Evolutionary conservation across 257 asterid genomes (phyloP).

Genomic region (Dorcoceras hygrometricum): DNA sequence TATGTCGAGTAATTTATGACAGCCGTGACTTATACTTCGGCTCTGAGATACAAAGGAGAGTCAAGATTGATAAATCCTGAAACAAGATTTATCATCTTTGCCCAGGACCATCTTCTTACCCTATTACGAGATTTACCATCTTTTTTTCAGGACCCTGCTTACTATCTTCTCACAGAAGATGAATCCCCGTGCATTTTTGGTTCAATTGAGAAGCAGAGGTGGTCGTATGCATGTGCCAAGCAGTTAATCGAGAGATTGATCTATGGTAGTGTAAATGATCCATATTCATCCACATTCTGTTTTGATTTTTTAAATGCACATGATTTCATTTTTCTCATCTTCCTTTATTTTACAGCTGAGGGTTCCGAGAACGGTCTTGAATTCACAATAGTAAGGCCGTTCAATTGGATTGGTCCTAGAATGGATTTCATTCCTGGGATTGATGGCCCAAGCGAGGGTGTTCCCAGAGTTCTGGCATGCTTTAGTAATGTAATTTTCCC

Average conservation of each 20-base stretch:
- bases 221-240: slow-evolving; percentile 98
- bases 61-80: slow-evolving; percentile 18
- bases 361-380: slow-evolving; percentile 98
- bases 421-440: slow-evolving; percentile 97
- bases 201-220: slow-evolving; percentile 92
- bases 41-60: neutral
- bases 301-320: slow-evolving; percentile 7
- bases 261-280: slow-evolving; percentile 56
- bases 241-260: slow-evolving; percentile 92
- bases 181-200: slow-evolving; percentile 96
- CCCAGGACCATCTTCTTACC: slow-evolving; percentile 78
- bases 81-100: slow-evolving; percentile 25
- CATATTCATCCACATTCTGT: slow-evolving; percentile 8
- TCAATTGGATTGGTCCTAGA: slow-evolving; percentile 99
- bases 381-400: slow-evolving; percentile 92
- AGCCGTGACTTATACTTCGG: neutral
- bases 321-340: slow-evolving; percentile 8
- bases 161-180: slow-evolving; percentile 77
- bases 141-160: slow-evolving; percentile 76
- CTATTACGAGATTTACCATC: slow-evolving; percentile 22
- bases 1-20: neutral
- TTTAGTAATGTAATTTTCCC: slow-evolving; percentile 66
- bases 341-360: slow-evolving; percentile 63
- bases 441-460: slow-evolving; percentile 98
- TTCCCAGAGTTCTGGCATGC: slow-evolving; percentile 98